Evolutionary conservation across 306 rosid genomes (phyloP), one percentile per base, ranked within the genome.

Genomic region (Macrotyloma uniflorum): DNA sequence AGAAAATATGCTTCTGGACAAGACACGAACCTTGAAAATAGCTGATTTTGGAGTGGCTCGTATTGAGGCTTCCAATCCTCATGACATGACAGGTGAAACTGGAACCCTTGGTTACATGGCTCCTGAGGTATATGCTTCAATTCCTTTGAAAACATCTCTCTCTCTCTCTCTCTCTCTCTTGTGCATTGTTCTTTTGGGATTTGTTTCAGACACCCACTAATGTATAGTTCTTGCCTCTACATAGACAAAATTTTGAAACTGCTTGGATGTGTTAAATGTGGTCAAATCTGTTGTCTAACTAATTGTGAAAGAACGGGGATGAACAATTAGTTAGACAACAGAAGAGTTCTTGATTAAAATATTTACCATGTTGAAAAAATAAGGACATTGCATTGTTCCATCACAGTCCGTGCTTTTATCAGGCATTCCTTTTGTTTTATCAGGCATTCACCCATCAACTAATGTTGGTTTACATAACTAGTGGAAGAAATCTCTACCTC

Each of bases 31-130:
- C 5, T 85, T 95, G 59, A 95, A 95, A 78, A 92, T 95, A 84
- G 98, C 98, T 0, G 98, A 95, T 75, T 95, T 95, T 58, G 98
- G 98, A n/a, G 98, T 95, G 77, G 98, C 98, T 86, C 98, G 98
- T 35, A 85, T 95, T 0, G 98, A 95, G 87, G 98, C 98, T 28
- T 95, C 98, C 59, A 95, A 95, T 88, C 98, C 98, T 77, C 89
- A 95, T 71, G 98, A 95, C 83, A 95, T 95, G 98, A 95, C 98
- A 12, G 98, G 98, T 19, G 98, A 95, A 87, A 95, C 98, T 8
- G 96, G 97, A 89, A 92, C 93, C 66, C 90, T 94, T 10, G 96
- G 95, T 67, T 95, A 95, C 78, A 88, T 95, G 98, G 98, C 98
- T 80, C 98, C 98, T 6, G 98, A 95, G 98, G 98, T 95, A 89